Conservation (phyloP, 1,284 basidiomycete species). For the Puccinia horiana region DNA sequence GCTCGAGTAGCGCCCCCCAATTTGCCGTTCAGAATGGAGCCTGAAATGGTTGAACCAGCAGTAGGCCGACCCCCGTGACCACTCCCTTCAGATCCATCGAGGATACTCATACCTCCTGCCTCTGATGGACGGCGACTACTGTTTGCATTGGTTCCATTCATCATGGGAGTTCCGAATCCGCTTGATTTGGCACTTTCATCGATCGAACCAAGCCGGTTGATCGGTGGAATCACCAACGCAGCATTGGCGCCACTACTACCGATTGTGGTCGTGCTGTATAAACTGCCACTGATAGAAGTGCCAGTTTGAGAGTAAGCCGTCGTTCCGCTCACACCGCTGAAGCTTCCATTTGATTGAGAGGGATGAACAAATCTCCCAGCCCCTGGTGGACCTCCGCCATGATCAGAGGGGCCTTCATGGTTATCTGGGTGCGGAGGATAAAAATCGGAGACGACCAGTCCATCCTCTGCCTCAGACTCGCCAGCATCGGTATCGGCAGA, state of each 20-base stretch:
- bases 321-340: conserved; percentile 31
- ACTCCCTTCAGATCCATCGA: conserved; percentile 43
- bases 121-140: conserved; percentile 40
- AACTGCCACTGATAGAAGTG: conserved; percentile 31
- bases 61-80: neutral
- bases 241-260: conserved; percentile 6
- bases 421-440: conserved; percentile 71
- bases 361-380: conserved; percentile 42
- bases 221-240: conserved; percentile 16
- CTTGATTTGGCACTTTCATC: conserved; percentile 31
- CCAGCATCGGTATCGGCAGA: conserved; percentile 29
- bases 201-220: conserved; percentile 41
- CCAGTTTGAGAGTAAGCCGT: conserved; percentile 17
- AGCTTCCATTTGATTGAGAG: conserved; percentile 24
- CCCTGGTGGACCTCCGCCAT: conserved; percentile 35
- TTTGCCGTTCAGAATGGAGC: conserved; percentile 33
- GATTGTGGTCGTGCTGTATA: conserved; percentile 5
- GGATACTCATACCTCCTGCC: conserved; percentile 35
- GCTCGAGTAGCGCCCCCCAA: conserved; percentile 9
- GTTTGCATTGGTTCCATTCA: neutral
- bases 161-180: conserved; percentile 2
- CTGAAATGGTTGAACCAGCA: conserved; percentile 5
- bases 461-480: conserved; percentile 44
- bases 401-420: conserved; percentile 53
- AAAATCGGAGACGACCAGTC: conserved; percentile 34